A percentile compares a stretch with the other conserved stretches of the same genome.
Conservation (phyloP, 495 filamentous ascomycete genomes). For the Penicillium salamii region DNA sequence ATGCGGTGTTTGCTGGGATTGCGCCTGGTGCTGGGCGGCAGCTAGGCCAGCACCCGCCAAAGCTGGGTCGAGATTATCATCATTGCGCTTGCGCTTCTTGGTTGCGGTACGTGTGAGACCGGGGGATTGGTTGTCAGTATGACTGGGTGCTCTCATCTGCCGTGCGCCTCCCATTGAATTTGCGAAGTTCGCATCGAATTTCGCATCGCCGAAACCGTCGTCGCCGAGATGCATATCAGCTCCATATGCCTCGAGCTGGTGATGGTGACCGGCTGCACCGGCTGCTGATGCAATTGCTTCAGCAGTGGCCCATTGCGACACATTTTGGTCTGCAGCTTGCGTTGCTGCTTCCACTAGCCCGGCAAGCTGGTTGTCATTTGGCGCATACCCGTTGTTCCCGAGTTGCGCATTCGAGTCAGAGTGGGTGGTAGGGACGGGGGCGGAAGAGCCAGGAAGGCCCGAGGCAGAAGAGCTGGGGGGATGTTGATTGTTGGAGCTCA, state of each 20-base stretch:
- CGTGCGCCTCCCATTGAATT: slow-evolving; percentile 25
- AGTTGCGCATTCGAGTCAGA: slow-evolving; percentile 36
- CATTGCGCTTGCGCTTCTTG: slow-evolving; percentile 45
- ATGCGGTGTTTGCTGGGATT: slow-evolving; percentile 30
- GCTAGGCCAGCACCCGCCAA: slow-evolving; percentile 28
- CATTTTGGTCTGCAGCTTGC: slow-evolving; percentile 50
- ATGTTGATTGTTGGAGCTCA: slow-evolving; percentile 37
- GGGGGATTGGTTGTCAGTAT: slow-evolving; percentile 71
- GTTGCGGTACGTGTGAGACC: slow-evolving; percentile 56
- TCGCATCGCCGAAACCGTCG: slow-evolving; percentile 39
- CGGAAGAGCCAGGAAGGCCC: slow-evolving; percentile 25
- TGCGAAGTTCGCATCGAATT: slow-evolving; percentile 39
- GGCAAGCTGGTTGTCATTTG: slow-evolving; percentile 50
- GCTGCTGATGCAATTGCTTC: slow-evolving; percentile 37
- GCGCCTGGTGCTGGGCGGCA: slow-evolving; percentile 27
- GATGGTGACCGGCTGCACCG: slow-evolving; percentile 36
- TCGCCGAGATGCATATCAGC: slow-evolving; percentile 43
- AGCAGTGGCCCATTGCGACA: slow-evolving; percentile 41
- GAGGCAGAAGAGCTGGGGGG: slow-evolving; percentile 31
- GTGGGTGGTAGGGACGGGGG: slow-evolving; percentile 24
- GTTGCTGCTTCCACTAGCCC: slow-evolving; percentile 53
- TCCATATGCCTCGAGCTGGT: slow-evolving; percentile 40
- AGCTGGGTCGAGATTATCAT: slow-evolving; percentile 46
- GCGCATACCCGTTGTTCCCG: slow-evolving; percentile 32
- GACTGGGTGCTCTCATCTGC: slow-evolving; percentile 27